These are phyloP conservation scores for Thelephora aurantiotincta DNA, from an alignment of 768 basidiomycete species.

Conservation along the genomic window DNA sequence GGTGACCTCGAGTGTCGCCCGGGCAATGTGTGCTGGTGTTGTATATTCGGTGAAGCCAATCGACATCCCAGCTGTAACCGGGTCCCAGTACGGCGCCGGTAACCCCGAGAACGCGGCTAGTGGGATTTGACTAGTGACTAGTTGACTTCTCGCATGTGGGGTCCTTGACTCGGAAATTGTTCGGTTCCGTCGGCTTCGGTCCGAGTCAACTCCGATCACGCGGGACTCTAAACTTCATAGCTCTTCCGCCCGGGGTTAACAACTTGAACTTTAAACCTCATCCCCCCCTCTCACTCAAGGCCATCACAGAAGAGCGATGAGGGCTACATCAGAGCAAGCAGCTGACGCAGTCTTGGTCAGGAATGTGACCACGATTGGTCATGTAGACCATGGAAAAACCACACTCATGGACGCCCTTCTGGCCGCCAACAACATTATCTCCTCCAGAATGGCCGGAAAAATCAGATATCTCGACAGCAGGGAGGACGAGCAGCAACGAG, in stretches of 20 bases:
- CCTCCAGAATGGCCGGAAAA: constrained; percentile 87
- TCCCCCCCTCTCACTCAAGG: no score
- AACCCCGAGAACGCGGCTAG: constrained; percentile 93
- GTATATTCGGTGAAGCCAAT: constrained; percentile 85
- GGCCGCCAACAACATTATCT: constrained; percentile 97
- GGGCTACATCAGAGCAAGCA: no score
- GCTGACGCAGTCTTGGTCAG: constrained; percentile 34
- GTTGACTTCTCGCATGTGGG: no score
- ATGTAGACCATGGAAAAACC: constrained; percentile 95
- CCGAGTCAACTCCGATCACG: no score
- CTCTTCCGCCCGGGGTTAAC: no score
- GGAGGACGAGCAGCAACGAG: constrained; percentile 94
- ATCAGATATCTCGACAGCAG: constrained; percentile 90
- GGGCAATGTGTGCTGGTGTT: constrained; percentile 83
- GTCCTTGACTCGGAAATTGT: no score
- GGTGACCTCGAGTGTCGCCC: constrained; percentile 91
- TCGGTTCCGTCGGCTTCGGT: no score
- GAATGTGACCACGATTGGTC: constrained; percentile 76
- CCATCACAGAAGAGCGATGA: no score
- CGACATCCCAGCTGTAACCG: constrained; percentile 72
- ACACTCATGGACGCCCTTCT: constrained; percentile 91
- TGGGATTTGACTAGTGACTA: no score
- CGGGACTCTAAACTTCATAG: no score
- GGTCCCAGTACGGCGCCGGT: constrained; percentile 96
- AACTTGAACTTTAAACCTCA: no score